Conservation (phyloP, 768 basidiomycete genomes). For the Mycena venus region DNA sequence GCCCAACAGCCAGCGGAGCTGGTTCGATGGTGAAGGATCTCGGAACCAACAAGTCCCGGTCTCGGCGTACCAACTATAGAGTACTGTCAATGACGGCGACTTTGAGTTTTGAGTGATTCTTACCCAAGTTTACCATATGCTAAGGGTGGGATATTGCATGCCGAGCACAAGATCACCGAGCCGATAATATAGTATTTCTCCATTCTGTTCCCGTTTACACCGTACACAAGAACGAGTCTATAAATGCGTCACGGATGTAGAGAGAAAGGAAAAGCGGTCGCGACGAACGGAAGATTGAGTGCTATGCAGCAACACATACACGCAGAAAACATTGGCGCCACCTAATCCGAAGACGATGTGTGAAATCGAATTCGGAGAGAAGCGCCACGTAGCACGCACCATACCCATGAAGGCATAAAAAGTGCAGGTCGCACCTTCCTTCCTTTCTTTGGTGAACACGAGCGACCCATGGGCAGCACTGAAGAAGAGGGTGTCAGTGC, state of each 20-base stretch:
- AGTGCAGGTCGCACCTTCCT: background rate
- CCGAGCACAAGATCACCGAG: background rate
- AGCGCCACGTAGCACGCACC: background rate
- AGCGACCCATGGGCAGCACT: background rate
- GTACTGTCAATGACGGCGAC: background rate
- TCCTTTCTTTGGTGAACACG: background rate
- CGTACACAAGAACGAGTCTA: background rate
- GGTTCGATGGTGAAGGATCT: background rate
- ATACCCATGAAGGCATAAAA: background rate
- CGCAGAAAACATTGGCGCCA: background rate
- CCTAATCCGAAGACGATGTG: background rate
- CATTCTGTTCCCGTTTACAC: constrained; percentile 1
- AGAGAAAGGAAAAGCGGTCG: background rate
- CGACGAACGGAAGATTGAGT: background rate
- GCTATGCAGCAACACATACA: background rate
- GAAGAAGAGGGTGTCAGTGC: background rate
- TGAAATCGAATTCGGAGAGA: background rate
- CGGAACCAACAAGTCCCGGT: background rate
- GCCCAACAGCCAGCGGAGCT: background rate
- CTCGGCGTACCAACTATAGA: background rate
- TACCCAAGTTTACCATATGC: background rate
- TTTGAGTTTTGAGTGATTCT: background rate
- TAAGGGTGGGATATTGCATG: background rate
- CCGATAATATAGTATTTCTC: constrained; percentile 12
- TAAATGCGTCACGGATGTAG: background rate